Evolutionary conservation across 768 basidiomycete species (phyloP), one percentile per base, ranked within the genome.

Genomic region (Collybiopsis luxurians): DNA sequence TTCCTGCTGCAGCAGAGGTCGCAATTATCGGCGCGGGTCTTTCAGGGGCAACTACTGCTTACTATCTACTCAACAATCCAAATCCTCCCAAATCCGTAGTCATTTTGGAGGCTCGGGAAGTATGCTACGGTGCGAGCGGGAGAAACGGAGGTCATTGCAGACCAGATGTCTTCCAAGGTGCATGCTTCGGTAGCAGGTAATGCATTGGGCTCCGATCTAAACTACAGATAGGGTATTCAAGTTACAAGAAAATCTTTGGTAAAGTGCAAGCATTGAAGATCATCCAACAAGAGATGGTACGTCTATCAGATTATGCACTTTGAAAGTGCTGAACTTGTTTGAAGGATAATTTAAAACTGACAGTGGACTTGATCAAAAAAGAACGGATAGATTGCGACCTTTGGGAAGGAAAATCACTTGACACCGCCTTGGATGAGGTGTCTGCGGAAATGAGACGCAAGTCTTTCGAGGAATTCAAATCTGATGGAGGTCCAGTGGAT

Each of bases 81-180:
- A 51, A 51, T 13, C 49, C 55, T 13, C 61, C 66, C 15, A 57
- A 57, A 15, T 49, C 49, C 30, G 67, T 80, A 24, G 66, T 73
- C 19, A 62, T 79, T 5, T 60, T 81, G 12, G 79, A 81, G 63
- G 79, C 78, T 13, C 56, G 79, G n/a, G 74, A 79, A 36, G 61
- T 54, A 15, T 67, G 67, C 46, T 49, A 60, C 9, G 69, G 69
- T 4, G 69, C 69, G 3, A 69, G 67, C 3, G 69, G 59, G 19
- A 51, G 67, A 34, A 69, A 69, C 50, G 68, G 66, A 1, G 68
- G 68, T 4, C 68, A 69, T 56, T 65, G 64, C 53, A 59, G 64
- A 23, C 68, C 68, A n/a, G 58, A 64, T 57, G 55, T 56, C 43
- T 63, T 64, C 40, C 58, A 58, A 53, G 63, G 66, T 64, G 13